Base-by-base conservation (phyloP, 1,284 basidiomycete species). In the Cutaneotrichosporon dermatis region DNA sequence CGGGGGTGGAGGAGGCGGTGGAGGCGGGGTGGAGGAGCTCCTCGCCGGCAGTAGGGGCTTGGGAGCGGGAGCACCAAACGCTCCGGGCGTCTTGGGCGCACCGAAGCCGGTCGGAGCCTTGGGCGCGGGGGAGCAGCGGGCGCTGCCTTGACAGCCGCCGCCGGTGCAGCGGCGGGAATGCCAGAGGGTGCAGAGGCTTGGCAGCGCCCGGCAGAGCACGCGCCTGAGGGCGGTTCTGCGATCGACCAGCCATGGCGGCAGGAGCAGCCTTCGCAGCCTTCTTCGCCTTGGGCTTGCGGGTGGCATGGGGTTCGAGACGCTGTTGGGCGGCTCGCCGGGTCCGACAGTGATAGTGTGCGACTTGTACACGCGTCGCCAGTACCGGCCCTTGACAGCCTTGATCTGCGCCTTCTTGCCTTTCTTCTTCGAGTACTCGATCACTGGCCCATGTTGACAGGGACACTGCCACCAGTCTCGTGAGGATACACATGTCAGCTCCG, bases 341-440 rank as follows among this genome's bases (percentile, higher is more conserved):
- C 87, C 83, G 1, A 98, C 92, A 64, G 88, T 87, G 15, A 99
- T 89, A 4, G 86, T 85, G 70, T 92, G 90, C 69, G 90, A 94
- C 84, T 99, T 99, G 82, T 99, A 99, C 2, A 85, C 74, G 94
- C 95, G 63, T 90, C 88, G 58, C 85, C 85, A 15, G 95, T 80
- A 9, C 86, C 87, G 76, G 96, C 97, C 93, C 80, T 91, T 97
- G 70, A 88, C 78, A 66, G 92, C 88, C 73, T 89, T 89, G 78
- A 99, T 92, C 58, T 85, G 82, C 2, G 89, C 86, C 73, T 87
- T 87, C 82, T 99, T 99, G 69, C 95, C 94, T 79, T 93, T 98
- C 84, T 98, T 99, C 83, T 99, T 99, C 44, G 84, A 83, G 75
- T 96, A 99, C 52, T 89, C 85, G 62, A 96, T 80, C 2, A 90